Base-by-base conservation (phyloP, 2,329 filamentous ascomycete species). In the Aschersonia sp. region DNA sequence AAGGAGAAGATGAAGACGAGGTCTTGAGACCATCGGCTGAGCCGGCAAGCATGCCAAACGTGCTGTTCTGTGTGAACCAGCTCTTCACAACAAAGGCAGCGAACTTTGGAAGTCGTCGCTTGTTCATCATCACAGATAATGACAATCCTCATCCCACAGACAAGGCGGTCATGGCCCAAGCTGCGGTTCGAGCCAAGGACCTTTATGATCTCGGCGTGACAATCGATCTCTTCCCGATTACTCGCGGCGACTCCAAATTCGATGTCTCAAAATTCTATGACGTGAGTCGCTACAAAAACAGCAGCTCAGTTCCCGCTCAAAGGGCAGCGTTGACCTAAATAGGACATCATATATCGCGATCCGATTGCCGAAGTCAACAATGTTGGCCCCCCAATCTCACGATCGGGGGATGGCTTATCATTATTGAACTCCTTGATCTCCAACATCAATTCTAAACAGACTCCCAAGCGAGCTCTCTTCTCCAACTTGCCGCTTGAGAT, bases 91-190 rank as follows among this genome's bases (percentile, higher is more conserved):
- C 87, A 4, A 94, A 85, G 61, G 89, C 92, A 0, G 81, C 92
- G 14, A 97, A 95, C 59, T 97, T 97, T 62, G 83, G 87, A 4
- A 97, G 90, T 5, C 75, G 90, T 51, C 79, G 92, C 35, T 68
- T 98, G n/a, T 98, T 98, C 65, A 79, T 98, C 52, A 87, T 98
- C 48, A 97, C 92, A 0, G 88, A 97, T 62, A 87, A 94, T 53
- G 92, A 97, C 61, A 76, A 88, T 53, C 92, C 92, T 4, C 86
- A 94, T 60, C 68, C 70, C 0, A 71, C 76, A 14, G 81, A 86
- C 60, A 92, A 89, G 64, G 71, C 75, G 6, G 71, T 83, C 32
- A 81, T 83, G 46, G 83, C 84, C 11, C 79, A 84, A 37, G 87
- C 92, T 4, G 82, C 86, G 6, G 87, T 92, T 5, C 79, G 89